A percentile compares a stretch with the other conserved stretches of the same genome.
phyloP scores from a whole-genome alignment of 1,139 yeast genomes.

The Yamadazyma siamensis region DNA sequence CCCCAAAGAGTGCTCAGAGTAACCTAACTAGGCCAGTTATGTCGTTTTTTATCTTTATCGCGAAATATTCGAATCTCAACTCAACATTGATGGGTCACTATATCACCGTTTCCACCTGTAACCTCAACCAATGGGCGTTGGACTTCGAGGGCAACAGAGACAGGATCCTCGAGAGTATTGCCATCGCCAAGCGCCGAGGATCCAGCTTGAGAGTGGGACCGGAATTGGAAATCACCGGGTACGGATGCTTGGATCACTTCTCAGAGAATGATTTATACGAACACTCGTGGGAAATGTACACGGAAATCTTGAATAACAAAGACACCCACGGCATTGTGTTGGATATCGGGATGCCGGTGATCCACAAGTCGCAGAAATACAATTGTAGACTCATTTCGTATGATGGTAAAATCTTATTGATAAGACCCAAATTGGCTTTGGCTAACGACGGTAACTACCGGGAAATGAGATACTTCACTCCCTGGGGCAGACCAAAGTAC shows the following conservation, averaged over 20 bases:
- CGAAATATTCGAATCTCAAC: neutral
- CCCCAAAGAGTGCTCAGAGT: too few relatives aligned
- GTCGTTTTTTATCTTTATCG: too few relatives aligned
- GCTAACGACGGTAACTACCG: constrained; percentile 98
- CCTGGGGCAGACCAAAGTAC: constrained; percentile 80
- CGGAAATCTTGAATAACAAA: constrained; percentile 61
- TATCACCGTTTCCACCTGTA: constrained; percentile 59
- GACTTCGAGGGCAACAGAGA: constrained; percentile 97
- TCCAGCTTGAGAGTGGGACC: constrained; percentile 94
- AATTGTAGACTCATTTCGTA: constrained; percentile 85
- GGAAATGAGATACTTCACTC: constrained; percentile 95
- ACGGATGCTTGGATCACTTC: constrained; percentile 95
- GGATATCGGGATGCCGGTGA: constrained; percentile 93
- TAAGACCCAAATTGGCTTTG: constrained; percentile 86
- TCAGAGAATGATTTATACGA: constrained; percentile 83
- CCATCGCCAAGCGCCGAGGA: constrained; percentile 67
- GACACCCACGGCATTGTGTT: constrained; percentile 73
- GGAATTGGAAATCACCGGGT: constrained; percentile 90
- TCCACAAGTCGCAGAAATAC: constrained; percentile 83
- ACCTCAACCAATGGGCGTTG: constrained; percentile 96
- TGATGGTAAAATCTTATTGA: constrained; percentile 74
- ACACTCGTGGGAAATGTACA: constrained; percentile 94
- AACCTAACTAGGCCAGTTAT: too few relatives aligned
- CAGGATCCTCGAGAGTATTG: constrained; percentile 78
- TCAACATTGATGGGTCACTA: constrained; percentile 64